Percentiles rank a stretch among this genome's conserved stretches.
Evolutionary conservation across 1,139 yeast species (phyloP).

Genomic region (Pichia sp.): DNA sequence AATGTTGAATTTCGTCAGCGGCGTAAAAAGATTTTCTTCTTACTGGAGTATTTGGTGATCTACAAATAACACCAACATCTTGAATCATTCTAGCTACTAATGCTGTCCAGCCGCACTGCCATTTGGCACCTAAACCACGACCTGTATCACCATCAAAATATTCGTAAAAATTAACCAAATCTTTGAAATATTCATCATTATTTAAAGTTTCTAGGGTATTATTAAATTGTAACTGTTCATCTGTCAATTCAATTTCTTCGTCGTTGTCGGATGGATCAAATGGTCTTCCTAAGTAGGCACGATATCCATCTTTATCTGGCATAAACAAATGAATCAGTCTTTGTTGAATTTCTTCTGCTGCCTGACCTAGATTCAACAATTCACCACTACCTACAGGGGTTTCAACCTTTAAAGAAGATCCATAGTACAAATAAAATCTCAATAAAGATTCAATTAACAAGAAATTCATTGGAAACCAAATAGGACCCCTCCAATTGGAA

Average conservation of each 20-base stretch:
- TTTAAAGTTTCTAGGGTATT: slow-evolving; percentile 38
- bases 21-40: slow-evolving; percentile 26
- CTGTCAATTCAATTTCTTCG: slow-evolving; percentile 33
- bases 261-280: slow-evolving; percentile 3
- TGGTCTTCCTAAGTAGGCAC: slow-evolving; percentile 67
- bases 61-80: slow-evolving; percentile 72
- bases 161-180: slow-evolving; percentile 76
- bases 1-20: slow-evolving; percentile 37
- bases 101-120: slow-evolving; percentile 97
- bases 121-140: slow-evolving; percentile 89
- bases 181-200: slow-evolving; percentile 68
- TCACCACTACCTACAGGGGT: slow-evolving; percentile 89
- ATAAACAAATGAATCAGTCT: slow-evolving; percentile 75
- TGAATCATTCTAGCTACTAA: slow-evolving; percentile 90
- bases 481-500: slow-evolving; percentile 98
- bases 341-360: slow-evolving; percentile 88
- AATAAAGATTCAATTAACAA: slow-evolving; percentile 83
- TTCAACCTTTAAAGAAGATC: slow-evolving; percentile 78
- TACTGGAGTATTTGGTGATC: slow-evolving; percentile 36
- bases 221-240: slow-evolving; percentile 26
- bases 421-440: slow-evolving; percentile 84
- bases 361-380: slow-evolving; percentile 75
- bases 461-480: slow-evolving; percentile 95
- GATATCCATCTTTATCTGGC: slow-evolving; percentile 60
- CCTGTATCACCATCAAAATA: slow-evolving; percentile 96